Base-by-base conservation (phyloP, 139 green algal genomes). In the Pycnococcus provasolii region DNA sequence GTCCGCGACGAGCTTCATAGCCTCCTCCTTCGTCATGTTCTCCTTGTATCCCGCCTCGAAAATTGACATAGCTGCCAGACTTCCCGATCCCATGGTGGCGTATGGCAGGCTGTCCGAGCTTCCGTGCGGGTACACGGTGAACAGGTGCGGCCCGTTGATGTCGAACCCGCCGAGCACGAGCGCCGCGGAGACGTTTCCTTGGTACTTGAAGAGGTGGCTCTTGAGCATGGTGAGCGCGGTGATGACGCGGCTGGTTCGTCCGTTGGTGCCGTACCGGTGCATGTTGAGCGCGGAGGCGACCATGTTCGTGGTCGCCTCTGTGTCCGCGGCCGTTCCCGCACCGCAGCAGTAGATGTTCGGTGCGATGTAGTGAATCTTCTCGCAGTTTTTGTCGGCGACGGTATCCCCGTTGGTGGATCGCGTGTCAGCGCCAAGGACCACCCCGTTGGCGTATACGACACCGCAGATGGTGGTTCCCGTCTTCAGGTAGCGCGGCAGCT, bases 381-480 rank as follows among this genome's bases (percentile, higher is more conserved):
- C 87, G 79, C 91, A 97, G 76, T 99, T 98, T 71, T 99, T 99
- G 80, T 99, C 94, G 11, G 88, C 89, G n/a, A 99, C 91, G 4
- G 92, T 96, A 11, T 79, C 82, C 7, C 90, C 94, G 11, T 89
- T 79, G 0, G 94, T 99, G 1, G 94, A 96, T 3, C 94, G 80
- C 2, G 94, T 99, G 73, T 99, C 94, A 3, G 94, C 94, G 2
- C 90, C 94, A 9, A 99, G 77, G 26, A 99, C 88, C n/a, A 99
- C 89, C 1, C 94, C 94, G 74, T 94, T 93, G 90, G 97, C 73
- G 40, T 70, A 99, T 5, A 99, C 80, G 8, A 97, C 53, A 15
- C 91, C 93, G 6, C 85, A 87, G 42, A 99, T 97, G 6, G 93
- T 99, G 3, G 93, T 99, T 4, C 93, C 93, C 3, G 93, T 99